These are phyloP conservation scores for Eryngium alpinum DNA, from an alignment of 140 eudicot genomes.

Conservation along the genomic window DNA sequence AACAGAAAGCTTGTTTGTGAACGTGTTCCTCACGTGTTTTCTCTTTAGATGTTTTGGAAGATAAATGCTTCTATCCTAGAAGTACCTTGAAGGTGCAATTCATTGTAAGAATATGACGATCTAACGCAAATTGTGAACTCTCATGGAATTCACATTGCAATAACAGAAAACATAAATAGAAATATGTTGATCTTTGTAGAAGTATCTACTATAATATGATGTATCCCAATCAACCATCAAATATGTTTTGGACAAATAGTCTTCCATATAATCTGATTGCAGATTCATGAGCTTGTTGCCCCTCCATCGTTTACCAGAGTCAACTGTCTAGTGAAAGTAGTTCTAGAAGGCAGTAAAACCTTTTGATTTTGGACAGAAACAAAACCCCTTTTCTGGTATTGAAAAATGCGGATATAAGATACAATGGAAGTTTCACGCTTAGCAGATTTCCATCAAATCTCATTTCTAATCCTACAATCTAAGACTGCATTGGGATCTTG, in stretches of 20 bases:
- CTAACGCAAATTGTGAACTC: no score
- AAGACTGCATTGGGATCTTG: no score
- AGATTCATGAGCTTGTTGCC: slow-evolving; percentile 13
- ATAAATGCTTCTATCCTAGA: slow-evolving; percentile 42
- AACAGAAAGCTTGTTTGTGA: slow-evolving; percentile 40
- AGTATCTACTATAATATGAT: no score
- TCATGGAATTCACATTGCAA: no score
- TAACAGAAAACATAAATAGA: no score
- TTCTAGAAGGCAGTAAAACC: slow-evolving; percentile 3
- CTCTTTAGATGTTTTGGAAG: slow-evolving; percentile 26
- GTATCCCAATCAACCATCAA: slow-evolving; percentile 15
- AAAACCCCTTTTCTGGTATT: slow-evolving; percentile 14
- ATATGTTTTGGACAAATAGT: neutral
- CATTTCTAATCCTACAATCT: no score
- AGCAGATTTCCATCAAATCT: no score
- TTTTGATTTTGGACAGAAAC: slow-evolving; percentile 18
- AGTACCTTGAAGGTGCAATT: slow-evolving; percentile 26
- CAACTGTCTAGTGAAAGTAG: neutral
- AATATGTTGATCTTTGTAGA: no score
- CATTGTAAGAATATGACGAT: no score
- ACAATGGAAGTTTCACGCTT: no score
- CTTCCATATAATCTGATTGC: slow-evolving; percentile 9
- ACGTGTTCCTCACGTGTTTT: slow-evolving; percentile 4
- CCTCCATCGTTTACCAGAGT: slow-evolving; percentile 1
- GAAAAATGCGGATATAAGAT: no score